A percentile compares a stretch with the other conserved stretches of the same genome.
phyloP scores from a whole-genome alignment of 805 yeast genomes.

The Saccharomycopsis fodiens region DNA sequence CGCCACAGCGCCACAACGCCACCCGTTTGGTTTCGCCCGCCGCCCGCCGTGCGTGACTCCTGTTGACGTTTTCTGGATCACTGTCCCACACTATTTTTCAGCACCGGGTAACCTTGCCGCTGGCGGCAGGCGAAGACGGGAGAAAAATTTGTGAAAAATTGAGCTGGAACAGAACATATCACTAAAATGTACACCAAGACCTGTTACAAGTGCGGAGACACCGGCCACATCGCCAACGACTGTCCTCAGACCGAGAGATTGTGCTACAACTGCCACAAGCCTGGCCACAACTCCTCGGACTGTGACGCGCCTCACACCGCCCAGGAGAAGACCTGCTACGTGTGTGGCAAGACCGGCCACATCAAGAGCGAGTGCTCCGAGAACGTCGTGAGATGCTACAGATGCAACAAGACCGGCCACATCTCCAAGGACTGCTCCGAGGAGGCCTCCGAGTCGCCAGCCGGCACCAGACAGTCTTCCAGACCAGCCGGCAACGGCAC shows the following conservation, averaged over 20 bases:
- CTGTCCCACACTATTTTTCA: no score
- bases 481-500: constrained; percentile 24
- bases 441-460: constrained; percentile 31
- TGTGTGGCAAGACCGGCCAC: constrained; percentile 88
- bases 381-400: constrained; percentile 66
- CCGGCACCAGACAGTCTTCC: constrained; percentile 32
- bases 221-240: constrained; percentile 84
- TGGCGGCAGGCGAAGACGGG: background rate
- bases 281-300: constrained; percentile 84
- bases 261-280: constrained; percentile 87
- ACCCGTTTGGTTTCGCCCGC: no score
- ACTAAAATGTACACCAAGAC: constrained; percentile 38
- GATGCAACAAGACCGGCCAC: constrained; percentile 73
- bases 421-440: constrained; percentile 70
- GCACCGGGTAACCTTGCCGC: background rate
- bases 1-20: no score
- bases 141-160: background rate
- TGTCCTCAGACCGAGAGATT: constrained; percentile 79
- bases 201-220: constrained; percentile 87
- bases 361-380: constrained; percentile 76
- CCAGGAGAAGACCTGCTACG: constrained; percentile 83
- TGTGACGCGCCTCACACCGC: constrained; percentile 86
- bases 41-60: no score
- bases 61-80: no score
- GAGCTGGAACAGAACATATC: background rate